Evolutionary conservation across 2,329 filamentous ascomycete species (phyloP).

Genomic region (Diaporthe australafricana): DNA sequence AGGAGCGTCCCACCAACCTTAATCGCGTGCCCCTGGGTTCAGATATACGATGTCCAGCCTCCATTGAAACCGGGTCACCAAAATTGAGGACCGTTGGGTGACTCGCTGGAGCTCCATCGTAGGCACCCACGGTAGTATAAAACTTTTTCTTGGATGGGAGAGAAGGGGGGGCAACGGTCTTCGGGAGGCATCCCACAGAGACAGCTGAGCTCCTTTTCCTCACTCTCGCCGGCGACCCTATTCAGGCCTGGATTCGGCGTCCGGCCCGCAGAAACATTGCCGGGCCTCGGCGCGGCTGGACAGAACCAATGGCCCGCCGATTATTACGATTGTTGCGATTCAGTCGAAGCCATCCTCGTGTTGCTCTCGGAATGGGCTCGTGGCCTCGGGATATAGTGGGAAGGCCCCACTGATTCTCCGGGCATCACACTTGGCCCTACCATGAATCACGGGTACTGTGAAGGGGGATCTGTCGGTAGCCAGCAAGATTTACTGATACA

Average conservation of each 20-base stretch:
- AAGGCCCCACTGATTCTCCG: conserved; percentile 11
- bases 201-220: neutral
- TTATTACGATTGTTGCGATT: neutral
- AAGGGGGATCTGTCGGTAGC: neutral
- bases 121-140: neutral
- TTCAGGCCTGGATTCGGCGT: neutral
- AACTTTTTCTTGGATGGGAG: neutral
- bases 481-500: neutral
- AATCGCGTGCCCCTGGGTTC: conserved; percentile 12
- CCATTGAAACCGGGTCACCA: neutral
- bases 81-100: neutral
- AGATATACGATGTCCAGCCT: conserved; percentile 3
- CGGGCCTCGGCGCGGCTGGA: conserved; percentile 15
- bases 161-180: neutral
- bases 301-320: neutral
- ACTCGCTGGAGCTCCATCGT: neutral
- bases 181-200: neutral
- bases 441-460: conserved; percentile 13
- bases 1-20: conserved; percentile 14
- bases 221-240: neutral
- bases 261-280: neutral
- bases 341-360: neutral
- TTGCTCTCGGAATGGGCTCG: conserved; percentile 6
- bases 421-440: neutral
- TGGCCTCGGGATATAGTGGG: neutral